Evolutionary conservation across 345 rosid genomes (phyloP), one percentile per base, ranked within the genome.

Genomic region (Rhizophora apiculata): DNA sequence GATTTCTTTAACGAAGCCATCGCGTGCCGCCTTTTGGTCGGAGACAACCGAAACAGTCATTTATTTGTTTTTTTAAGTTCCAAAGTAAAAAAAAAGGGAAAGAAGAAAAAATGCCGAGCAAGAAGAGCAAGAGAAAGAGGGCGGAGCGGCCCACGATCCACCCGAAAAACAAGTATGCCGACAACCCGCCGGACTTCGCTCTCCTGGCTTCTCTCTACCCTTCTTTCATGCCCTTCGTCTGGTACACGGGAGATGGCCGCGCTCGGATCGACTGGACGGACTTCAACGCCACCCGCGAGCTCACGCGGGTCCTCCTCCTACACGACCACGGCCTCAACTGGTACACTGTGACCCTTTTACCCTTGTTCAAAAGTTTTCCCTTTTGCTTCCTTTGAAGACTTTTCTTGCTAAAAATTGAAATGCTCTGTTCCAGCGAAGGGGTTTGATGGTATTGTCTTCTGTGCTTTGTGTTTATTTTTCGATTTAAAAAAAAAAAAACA

Each of bases 251-350:
- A 34, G 85, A 87, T 22, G 88, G 77, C 59, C 81, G 86, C 48
- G 85, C 96, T 63, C 85, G 84, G 65, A 88, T 95, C 65, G 88
- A 95, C 65, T 95, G 97, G 97, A 85, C 97, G 39, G 91, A 92
- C 70, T 90, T 85, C 84, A 85, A 90, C 74, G 88, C 97, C 34
- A 87, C 93, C 31, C 82, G 96, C 4, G 96, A 95, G 68, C 97
- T 95, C 77, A 92, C 96, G 19, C 89, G 96, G 43, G 69, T 77
- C 81, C 82, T 92, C 59, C 97, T 95, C 20, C 80, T 88, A 59
- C 93, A 92, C 58, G 96, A 90, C 64, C 90, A 90, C 16, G 79
- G 71, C 64, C 74, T 95, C 75, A 61, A 78, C 57, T 86, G 61
- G 93, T 90, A 62, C 8, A 0, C 13, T 27, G 16, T 49, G 20